A percentile compares a stretch with the other conserved stretches of the same genome.
Evolutionary conservation across 345 rosid genomes (phyloP).

Genomic region (Corymbia maculata): DNA sequence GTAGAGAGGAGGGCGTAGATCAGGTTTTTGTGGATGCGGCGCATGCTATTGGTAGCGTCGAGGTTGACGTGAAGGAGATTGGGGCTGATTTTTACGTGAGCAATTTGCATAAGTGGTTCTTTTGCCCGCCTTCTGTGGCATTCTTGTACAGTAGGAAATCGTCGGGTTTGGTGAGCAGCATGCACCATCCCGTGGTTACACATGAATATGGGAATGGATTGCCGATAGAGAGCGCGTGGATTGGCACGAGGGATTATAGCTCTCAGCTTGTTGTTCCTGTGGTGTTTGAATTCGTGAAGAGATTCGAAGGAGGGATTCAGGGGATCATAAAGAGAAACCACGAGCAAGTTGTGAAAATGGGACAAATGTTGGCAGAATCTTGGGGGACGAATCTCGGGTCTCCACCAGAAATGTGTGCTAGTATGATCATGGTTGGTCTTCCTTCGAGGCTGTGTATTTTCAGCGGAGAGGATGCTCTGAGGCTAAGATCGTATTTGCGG

Average conservation of each 20-base stretch:
- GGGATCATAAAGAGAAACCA: constrained; percentile 86
- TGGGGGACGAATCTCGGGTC: constrained; percentile 92
- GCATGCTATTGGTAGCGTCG: constrained; percentile 81
- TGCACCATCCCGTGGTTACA: constrained; percentile 96
- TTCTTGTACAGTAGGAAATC: constrained; percentile 69
- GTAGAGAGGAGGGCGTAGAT: constrained; percentile 85
- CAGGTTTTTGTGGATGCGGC: constrained; percentile 92
- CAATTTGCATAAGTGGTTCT: constrained; percentile 90
- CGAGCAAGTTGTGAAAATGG: constrained; percentile 73
- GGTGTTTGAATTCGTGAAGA: constrained; percentile 62
- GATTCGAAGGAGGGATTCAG: constrained; percentile 79
- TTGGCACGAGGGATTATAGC: constrained; percentile 89
- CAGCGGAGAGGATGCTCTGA: constrained; percentile 40
- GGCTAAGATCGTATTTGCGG: constrained; percentile 58
- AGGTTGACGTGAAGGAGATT: constrained; percentile 76
- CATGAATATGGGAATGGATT: constrained; percentile 87
- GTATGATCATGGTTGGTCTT: constrained; percentile 87
- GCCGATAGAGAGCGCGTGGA: constrained; percentile 84
- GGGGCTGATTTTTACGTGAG: constrained; percentile 92
- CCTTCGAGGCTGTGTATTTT: constrained; percentile 54
- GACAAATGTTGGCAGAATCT: constrained; percentile 61
- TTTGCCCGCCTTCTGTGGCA: constrained; percentile 85
- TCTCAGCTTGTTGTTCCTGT: constrained; percentile 78
- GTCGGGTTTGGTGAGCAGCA: constrained; percentile 8
- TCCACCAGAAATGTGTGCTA: constrained; percentile 73